Evolutionary conservation across 2,329 filamentous ascomycete genomes (phyloP).

Genomic region (Ceratocystis variospora): DNA sequence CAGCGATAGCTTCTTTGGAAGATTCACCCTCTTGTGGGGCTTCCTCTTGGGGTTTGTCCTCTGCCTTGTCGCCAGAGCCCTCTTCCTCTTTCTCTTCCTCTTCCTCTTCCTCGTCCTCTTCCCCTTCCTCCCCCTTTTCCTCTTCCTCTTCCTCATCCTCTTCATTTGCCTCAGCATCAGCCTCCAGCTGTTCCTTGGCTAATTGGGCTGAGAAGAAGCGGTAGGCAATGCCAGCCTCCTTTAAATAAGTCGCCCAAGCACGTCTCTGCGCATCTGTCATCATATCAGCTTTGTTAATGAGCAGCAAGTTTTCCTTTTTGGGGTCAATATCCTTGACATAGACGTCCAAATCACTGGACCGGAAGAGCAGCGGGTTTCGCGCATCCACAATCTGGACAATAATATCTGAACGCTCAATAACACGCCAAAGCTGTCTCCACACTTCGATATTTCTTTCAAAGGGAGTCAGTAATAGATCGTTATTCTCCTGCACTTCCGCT

Average conservation of each 20-base stretch:
- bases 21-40: constrained; percentile 18
- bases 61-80: constrained; percentile 19
- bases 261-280: constrained; percentile 76
- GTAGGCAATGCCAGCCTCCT: constrained; percentile 67
- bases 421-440: constrained; percentile 94
- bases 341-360: constrained; percentile 79
- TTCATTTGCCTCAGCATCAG: constrained; percentile 30
- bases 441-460: constrained; percentile 97
- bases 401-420: constrained; percentile 90
- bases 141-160: constrained; percentile 31
- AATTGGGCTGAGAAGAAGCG: constrained; percentile 92
- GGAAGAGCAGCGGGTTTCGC: constrained; percentile 82
- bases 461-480: constrained; percentile 91
- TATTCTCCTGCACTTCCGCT: constrained; percentile 83
- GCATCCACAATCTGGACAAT: constrained; percentile 98
- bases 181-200: constrained; percentile 79
- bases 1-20: not conserved
- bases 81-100: constrained; percentile 19
- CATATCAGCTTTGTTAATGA: constrained; percentile 99
- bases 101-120: constrained; percentile 19
- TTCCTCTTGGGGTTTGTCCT: constrained; percentile 24
- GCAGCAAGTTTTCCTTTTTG: constrained; percentile 75
- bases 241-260: constrained; percentile 78
- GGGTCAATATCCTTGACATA: constrained; percentile 89
- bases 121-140: constrained; percentile 30